A percentile compares a stretch with the other conserved stretches of the same genome.
Evolutionary conservation across 2,329 filamentous ascomycete genomes (phyloP).

Genomic region (Dothistroma septosporum): DNA sequence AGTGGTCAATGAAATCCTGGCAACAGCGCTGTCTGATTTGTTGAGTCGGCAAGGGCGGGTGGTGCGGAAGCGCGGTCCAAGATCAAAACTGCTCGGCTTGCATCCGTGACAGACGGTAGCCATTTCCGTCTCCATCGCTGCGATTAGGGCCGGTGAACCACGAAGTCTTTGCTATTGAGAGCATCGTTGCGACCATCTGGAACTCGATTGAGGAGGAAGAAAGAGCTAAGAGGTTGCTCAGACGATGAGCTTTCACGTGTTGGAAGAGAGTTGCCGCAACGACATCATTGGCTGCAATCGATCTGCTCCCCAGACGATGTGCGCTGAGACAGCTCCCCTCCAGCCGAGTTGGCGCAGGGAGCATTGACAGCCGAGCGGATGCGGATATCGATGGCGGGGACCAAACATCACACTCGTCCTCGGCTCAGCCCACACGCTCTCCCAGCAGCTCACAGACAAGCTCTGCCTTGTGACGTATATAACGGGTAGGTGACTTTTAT

Average conservation of each 20-base stretch:
- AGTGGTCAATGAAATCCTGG: not conserved
- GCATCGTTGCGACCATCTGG: not conserved
- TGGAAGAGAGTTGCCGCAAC: constrained; percentile 2
- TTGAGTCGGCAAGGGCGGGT: constrained; percentile 13
- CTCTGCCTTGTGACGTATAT: constrained; percentile 24
- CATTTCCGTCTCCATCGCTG: not conserved
- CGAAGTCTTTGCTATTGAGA: not conserved
- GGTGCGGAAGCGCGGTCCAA: constrained; percentile 11
- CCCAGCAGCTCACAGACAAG: constrained; percentile 10
- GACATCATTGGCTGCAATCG: constrained; percentile 4
- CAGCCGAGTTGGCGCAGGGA: constrained; percentile 7
- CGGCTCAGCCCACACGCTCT: constrained; percentile 5
- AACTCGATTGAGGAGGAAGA: not conserved
- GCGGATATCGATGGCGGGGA: constrained; percentile 18
- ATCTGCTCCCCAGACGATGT: not conserved
- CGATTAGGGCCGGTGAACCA: not conserved
- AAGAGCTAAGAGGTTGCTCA: not conserved
- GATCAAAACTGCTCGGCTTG: constrained; percentile 11
- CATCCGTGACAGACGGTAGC: constrained; percentile 6
- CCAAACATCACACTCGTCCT: constrained; percentile 12
- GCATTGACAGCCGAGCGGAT: constrained; percentile 6
- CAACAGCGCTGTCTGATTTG: constrained; percentile 8
- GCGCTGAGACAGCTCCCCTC: constrained; percentile 2
- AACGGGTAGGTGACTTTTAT: constrained; percentile 15
- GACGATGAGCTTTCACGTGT: constrained; percentile 8